phyloP scores from a whole-genome alignment of 2,329 filamentous ascomycete species.

The Pseudomassariella vexata region DNA sequence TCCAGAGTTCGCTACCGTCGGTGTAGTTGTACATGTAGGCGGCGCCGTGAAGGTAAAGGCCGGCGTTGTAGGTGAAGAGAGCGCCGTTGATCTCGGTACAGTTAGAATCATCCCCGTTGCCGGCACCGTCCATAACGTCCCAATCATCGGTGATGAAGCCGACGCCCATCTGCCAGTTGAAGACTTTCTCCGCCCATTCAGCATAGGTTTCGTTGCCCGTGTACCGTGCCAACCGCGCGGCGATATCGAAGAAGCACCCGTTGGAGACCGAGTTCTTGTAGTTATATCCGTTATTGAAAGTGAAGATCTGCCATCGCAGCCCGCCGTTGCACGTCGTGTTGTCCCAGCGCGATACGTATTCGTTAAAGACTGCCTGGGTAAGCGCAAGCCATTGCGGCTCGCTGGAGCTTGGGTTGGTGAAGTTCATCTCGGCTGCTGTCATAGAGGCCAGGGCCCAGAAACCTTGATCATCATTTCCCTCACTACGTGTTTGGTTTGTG shows the following conservation, averaged over 20 bases:
- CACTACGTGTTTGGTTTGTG: conserved; percentile 52
- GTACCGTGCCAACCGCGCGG: conserved; percentile 67
- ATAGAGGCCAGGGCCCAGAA: conserved; percentile 85
- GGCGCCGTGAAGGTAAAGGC: conserved; percentile 26
- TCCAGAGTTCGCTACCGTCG: conserved; percentile 36
- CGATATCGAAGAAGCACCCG: conserved; percentile 65
- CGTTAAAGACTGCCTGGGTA: conserved; percentile 74
- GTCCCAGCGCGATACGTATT: conserved; percentile 69
- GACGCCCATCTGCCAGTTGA: conserved; percentile 54
- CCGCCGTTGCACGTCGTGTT: conserved; percentile 62
- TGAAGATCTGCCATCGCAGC: conserved; percentile 80
- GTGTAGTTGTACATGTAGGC: conserved; percentile 34
- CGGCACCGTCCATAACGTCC: conserved; percentile 53
- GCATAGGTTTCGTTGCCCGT: conserved; percentile 75
- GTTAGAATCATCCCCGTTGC: conserved; percentile 24
- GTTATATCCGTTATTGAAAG: conserved; percentile 65
- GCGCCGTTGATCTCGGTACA: conserved; percentile 22
- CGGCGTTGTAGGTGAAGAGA: conserved; percentile 23
- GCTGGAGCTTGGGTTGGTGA: conserved; percentile 58
- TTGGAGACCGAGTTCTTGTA: conserved; percentile 67
- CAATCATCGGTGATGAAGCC: conserved; percentile 52
- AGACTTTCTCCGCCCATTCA: conserved; percentile 68
- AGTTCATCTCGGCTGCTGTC: conserved; percentile 70
- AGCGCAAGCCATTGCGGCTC: conserved; percentile 73
- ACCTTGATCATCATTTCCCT: conserved; percentile 71